phyloP scores from a whole-genome alignment of 73 alveolate genomes.

The Paramecium caudatum region DNA sequence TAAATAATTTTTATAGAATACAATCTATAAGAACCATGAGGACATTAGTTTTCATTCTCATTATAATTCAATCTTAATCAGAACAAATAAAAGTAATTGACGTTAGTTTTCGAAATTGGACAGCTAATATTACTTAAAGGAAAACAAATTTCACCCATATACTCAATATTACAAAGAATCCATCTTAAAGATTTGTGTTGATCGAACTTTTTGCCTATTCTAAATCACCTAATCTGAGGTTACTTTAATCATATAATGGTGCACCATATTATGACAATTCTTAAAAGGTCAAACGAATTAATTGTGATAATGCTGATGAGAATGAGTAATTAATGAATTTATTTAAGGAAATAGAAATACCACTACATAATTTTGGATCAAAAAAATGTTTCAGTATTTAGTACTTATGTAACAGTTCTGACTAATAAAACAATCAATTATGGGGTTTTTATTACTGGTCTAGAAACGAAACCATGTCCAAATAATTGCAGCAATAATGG shows the following conservation, averaged over 20 bases:
- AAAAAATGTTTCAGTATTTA: background rate
- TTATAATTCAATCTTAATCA: too few relatives aligned
- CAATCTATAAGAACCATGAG: too few relatives aligned
- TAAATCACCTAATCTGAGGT: background rate
- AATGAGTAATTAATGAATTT: background rate
- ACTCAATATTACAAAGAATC: background rate
- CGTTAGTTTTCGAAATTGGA: background rate
- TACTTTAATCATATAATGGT: background rate
- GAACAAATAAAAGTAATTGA: too few relatives aligned
- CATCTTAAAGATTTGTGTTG: background rate
- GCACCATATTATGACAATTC: background rate
- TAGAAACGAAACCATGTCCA: background rate
- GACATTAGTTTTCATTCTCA: too few relatives aligned
- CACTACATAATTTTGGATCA: too few relatives aligned
- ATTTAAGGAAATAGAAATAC: too few relatives aligned
- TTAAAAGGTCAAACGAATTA: background rate
- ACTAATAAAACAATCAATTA: background rate
- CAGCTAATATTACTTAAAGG: background rate
- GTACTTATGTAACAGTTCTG: background rate
- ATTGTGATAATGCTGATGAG: background rate
- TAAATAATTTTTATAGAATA: too few relatives aligned
- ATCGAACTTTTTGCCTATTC: background rate
- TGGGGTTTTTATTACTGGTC: background rate
- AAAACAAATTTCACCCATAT: background rate
- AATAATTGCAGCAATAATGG: background rate